These are phyloP conservation scores for Neoconidiobolus thromboides DNA, from an alignment of 371 early-diverging fungal genomes.

Conservation along the genomic window DNA sequence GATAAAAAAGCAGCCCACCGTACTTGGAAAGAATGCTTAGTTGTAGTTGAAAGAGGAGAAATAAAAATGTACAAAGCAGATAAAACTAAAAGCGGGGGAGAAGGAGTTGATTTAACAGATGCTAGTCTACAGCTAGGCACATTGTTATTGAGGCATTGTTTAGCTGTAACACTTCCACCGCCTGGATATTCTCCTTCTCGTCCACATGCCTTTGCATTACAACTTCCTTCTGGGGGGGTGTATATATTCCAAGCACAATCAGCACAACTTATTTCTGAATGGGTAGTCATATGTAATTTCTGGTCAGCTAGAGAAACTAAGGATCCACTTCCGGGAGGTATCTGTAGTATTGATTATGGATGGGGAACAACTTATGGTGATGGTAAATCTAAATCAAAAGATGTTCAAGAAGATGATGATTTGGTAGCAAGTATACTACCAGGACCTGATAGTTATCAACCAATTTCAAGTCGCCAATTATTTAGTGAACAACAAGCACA, in stretches of 20 bases:
- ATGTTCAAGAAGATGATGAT: constrained; percentile 13
- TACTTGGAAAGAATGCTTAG: constrained; percentile 66
- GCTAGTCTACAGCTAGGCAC: constrained; percentile 24
- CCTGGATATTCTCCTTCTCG: constrained; percentile 64
- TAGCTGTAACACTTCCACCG: constrained; percentile 55
- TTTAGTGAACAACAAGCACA: neutral
- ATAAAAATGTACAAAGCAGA: constrained; percentile 61
- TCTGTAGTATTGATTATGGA: constrained; percentile 74
- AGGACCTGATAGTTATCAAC: constrained; percentile 5
- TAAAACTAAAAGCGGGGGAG: constrained; percentile 14
- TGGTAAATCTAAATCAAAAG: neutral
- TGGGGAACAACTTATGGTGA: constrained; percentile 49
- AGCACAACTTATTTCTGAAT: constrained; percentile 43
- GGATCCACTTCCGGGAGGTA: constrained; percentile 66
- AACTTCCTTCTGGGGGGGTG: constrained; percentile 52
- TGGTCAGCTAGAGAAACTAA: constrained; percentile 80
- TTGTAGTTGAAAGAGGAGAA: constrained; percentile 51
- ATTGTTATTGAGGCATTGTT: constrained; percentile 48
- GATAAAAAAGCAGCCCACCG: constrained; percentile 65
- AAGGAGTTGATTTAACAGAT: constrained; percentile 11
- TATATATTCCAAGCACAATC: constrained; percentile 63
- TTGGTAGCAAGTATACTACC: constrained; percentile 12
- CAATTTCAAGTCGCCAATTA: neutral
- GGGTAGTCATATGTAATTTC: constrained; percentile 71
- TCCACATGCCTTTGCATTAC: constrained; percentile 62